Percentiles rank a stretch among this genome's conserved stretches.
Conservation (phyloP, 1,139 yeast species). For the Hemisphaericaspora xylofermentans region DNA sequence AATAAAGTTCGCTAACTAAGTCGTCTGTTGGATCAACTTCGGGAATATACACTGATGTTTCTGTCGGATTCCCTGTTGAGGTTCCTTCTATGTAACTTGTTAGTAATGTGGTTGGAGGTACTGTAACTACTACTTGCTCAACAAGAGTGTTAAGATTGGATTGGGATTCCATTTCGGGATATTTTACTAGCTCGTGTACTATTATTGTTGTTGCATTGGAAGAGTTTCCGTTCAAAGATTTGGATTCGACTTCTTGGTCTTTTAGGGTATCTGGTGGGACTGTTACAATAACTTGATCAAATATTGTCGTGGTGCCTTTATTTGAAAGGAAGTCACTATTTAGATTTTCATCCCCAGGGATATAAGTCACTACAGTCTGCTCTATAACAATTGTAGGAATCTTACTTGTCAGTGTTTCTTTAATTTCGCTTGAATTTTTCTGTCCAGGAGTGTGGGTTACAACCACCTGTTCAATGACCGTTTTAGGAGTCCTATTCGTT, state of each 20-base stretch:
- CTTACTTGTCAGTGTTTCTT: too few species aligned
- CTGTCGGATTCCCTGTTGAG: too few species aligned
- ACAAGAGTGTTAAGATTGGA: background rate
- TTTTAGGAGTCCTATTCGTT: background rate
- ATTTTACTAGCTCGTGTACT: background rate
- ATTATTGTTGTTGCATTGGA: too few species aligned
- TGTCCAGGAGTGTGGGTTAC: background rate
- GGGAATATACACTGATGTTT: too few species aligned
- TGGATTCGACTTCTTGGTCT: too few species aligned
- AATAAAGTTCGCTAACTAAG: constrained; percentile 7
- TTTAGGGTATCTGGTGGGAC: background rate
- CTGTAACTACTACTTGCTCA: background rate
- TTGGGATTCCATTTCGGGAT: background rate
- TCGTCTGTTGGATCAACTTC: constrained; percentile 1
- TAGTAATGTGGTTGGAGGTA: background rate
- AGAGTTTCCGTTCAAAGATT: too few species aligned
- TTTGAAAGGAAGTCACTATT: too few species aligned
- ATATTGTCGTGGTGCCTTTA: background rate
- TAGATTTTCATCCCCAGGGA: background rate
- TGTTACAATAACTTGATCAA: background rate
- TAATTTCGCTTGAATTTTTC: background rate
- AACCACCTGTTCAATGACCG: background rate
- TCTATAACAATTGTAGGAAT: too few species aligned
- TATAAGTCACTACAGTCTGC: too few species aligned
- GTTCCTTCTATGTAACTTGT: background rate